Evolutionary conservation across 805 yeast species (phyloP).

Genomic region (Candida arabinofermentans): DNA sequence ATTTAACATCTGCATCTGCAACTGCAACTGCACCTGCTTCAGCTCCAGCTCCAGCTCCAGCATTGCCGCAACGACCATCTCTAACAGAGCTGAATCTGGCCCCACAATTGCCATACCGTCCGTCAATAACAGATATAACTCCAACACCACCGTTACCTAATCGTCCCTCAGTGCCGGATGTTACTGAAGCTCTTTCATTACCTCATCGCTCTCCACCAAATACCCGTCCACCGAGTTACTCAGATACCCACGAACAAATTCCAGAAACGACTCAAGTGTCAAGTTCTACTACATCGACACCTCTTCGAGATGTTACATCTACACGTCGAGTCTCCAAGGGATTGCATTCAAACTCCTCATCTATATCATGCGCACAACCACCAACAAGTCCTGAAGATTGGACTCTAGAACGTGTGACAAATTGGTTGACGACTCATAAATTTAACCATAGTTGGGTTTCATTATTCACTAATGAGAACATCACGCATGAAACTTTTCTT

Average conservation of each 20-base stretch:
- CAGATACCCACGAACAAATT: too few relatives aligned
- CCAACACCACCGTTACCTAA: not conserved
- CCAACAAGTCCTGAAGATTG: slow-evolving; percentile 58
- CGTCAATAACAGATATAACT: too few relatives aligned
- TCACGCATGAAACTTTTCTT: slow-evolving; percentile 61
- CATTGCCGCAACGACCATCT: too few relatives aligned
- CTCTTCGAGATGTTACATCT: slow-evolving; percentile 2
- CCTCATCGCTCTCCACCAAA: too few relatives aligned
- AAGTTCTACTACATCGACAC: slow-evolving; percentile 1
- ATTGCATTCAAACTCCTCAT: slow-evolving; percentile 19
- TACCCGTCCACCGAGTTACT: too few relatives aligned
- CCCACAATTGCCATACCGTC: too few relatives aligned
- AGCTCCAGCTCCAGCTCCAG: too few relatives aligned
- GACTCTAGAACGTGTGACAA: slow-evolving; percentile 61
- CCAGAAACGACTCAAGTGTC: not conserved
- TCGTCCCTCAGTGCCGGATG: too few relatives aligned
- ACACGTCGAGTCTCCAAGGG: slow-evolving; percentile 13
- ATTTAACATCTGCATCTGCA: too few relatives aligned
- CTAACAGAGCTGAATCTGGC: too few relatives aligned
- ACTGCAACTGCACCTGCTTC: too few relatives aligned
- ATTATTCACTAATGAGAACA: slow-evolving; percentile 51
- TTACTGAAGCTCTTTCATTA: too few relatives aligned
- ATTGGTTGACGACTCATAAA: slow-evolving; percentile 65
- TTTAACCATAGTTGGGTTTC: slow-evolving; percentile 75
- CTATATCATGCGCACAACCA: slow-evolving; percentile 44